These are phyloP conservation scores for Furcasterigmium sp. DNA, from an alignment of 2,329 filamentous ascomycete genomes.

Conservation along the genomic window DNA sequence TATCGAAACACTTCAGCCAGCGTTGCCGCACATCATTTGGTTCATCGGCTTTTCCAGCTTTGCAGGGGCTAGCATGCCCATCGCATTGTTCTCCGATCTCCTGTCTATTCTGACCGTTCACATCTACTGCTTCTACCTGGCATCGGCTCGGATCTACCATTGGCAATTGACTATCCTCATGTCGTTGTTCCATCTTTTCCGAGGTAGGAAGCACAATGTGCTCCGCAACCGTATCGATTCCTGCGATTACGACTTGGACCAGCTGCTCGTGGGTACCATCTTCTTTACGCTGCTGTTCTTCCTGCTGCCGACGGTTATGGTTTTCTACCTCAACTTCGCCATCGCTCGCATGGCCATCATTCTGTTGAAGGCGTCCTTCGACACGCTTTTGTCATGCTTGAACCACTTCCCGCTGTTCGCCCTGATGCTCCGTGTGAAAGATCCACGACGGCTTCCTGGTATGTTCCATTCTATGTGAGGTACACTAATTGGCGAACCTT, in stretches of 20 bases:
- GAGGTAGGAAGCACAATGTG: conserved; percentile 96
- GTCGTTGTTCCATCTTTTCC: conserved; percentile 97
- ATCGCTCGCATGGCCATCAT: conserved; percentile 94
- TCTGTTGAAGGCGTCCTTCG: conserved; percentile 81
- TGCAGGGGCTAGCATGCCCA: conserved; percentile 93
- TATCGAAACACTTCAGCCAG: conserved; percentile 70
- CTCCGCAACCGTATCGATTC: conserved; percentile 96
- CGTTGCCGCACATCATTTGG: conserved; percentile 81
- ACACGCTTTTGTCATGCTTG: conserved; percentile 86
- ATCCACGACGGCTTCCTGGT: conserved; percentile 84
- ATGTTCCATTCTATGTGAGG: conserved; percentile 15
- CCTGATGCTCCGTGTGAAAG: conserved; percentile 91
- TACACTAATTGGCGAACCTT: conserved; percentile 33
- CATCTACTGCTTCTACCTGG: conserved; percentile 97
- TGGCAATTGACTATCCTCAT: conserved; percentile 97
- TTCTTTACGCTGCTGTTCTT: conserved; percentile 95
- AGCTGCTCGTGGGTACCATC: conserved; percentile 92
- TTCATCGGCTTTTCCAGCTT: conserved; percentile 94
- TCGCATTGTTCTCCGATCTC: conserved; percentile 90
- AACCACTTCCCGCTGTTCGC: conserved; percentile 98
- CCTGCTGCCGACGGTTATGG: conserved; percentile 85
- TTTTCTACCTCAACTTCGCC: conserved; percentile 96
- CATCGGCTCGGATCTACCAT: conserved; percentile 93
- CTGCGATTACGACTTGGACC: conserved; percentile 97
- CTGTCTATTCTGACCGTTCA: conserved; percentile 88